phyloP scores from a whole-genome alignment of 2,329 filamentous ascomycete species.

The Aspergillaceae sp. region DNA sequence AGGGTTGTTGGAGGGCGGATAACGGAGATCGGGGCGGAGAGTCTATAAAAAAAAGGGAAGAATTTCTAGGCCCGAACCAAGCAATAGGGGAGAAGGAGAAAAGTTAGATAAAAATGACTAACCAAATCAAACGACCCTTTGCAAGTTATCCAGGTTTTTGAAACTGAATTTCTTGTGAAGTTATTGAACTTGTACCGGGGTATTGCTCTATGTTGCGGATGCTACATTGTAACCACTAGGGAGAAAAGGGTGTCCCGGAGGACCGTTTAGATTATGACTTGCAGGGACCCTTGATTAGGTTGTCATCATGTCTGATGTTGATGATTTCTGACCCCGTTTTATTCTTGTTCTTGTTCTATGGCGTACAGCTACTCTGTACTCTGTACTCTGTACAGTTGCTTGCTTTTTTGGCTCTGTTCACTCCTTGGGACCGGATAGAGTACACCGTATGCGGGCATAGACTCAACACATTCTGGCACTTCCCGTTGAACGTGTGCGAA shows the following conservation, averaged over 20 bases:
- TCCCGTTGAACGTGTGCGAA: too few species aligned
- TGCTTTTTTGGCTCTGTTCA: too few species aligned
- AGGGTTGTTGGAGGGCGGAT: neutral
- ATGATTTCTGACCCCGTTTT: neutral
- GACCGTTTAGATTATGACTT: neutral
- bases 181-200: neutral
- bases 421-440: too few species aligned
- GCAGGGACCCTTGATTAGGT: neutral
- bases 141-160: too few species aligned
- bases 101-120: slow-evolving; percentile 1
- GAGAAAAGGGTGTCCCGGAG: neutral
- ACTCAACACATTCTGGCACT: too few species aligned
- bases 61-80: neutral
- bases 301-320: neutral
- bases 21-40: neutral
- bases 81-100: slow-evolving; percentile 3
- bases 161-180: too few species aligned
- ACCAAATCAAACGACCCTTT: neutral
- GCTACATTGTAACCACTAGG: neutral
- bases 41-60: neutral
- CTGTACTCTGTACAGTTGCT: too few species aligned
- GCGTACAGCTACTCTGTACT: too few species aligned
- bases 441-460: too few species aligned
- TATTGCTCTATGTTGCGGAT: neutral
- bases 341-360: too few species aligned